Evolutionary conservation across 371 early-diverging fungal genomes (phyloP).

Genomic region (Quaeritorhiza haematococci): DNA sequence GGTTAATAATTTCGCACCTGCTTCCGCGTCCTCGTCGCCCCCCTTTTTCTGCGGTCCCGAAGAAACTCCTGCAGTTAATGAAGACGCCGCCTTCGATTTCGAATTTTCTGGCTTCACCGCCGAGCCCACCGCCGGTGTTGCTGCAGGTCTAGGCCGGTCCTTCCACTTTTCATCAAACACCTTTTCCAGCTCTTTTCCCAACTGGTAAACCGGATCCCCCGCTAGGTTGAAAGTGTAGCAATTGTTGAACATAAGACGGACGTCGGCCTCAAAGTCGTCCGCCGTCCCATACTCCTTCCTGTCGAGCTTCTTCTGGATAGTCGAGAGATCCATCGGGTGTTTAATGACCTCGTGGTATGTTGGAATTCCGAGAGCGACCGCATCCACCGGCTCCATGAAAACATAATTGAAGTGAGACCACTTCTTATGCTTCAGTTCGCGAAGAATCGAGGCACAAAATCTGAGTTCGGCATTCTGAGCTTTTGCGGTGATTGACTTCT

Average conservation of each 20-base stretch:
- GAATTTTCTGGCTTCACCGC: conserved; percentile 3
- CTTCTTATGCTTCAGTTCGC: conserved; percentile 72
- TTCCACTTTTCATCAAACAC: conserved; percentile 85
- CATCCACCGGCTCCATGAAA: conserved; percentile 91
- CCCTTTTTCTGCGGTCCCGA: conserved; percentile 8
- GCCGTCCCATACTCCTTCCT: conserved; percentile 64
- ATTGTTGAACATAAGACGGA: conserved; percentile 86
- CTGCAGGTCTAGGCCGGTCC: conserved; percentile 43
- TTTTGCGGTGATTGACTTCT: conserved; percentile 27
- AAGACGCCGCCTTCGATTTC: conserved; percentile 12
- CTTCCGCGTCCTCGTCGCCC: conserved; percentile 25
- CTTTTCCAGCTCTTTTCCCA: conserved; percentile 73
- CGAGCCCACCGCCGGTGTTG: neutral
- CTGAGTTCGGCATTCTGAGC: conserved; percentile 59
- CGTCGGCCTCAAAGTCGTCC: conserved; percentile 78
- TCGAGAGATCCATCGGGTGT: conserved; percentile 96
- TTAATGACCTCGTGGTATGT: conserved; percentile 90
- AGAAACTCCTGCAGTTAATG: conserved; percentile 21
- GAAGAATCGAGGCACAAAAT: conserved; percentile 62
- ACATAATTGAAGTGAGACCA: conserved; percentile 28
- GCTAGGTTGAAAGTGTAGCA: conserved; percentile 92
- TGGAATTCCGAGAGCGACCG: conserved; percentile 84
- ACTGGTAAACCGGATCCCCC: conserved; percentile 79
- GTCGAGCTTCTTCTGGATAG: conserved; percentile 84
- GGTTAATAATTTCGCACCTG: no score